Base-by-base conservation (phyloP, 2,329 filamentous ascomycete genomes). In the Lachnellula suecica region DNA sequence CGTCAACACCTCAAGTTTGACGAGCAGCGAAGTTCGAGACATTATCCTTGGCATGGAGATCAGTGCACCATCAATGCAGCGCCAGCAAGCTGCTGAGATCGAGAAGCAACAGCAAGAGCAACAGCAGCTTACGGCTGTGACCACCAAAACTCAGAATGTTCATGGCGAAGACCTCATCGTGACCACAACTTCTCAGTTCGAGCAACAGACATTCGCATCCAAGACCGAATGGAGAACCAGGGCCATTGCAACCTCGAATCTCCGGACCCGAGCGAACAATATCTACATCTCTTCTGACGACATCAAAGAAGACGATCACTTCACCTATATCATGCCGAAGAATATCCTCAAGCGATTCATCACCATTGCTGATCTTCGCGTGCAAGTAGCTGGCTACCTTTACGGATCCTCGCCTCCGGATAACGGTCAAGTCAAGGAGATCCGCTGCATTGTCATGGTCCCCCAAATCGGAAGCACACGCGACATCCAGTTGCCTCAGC, bases 11-110 rank as follows among this genome's bases (percentile, higher is more conserved):
- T 95, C 95, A 15, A 96, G 91, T 70, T 79, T 99, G 72, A 99
- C 94, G 1, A 96, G 85, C 68, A 96, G 89, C 65, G 94, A 99
- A 82, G 94, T 99, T 46, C 87, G 94, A 64, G 94, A 99, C 68
- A 97, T 99, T 65, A 99, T 99, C 64, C 75, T 99, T 58, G 94
- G 94, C 81, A 99, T 99, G 95, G 95, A 99, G 70, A 99, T 99
- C 53, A 96, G 91, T 54, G 95, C 94, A 24, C 94, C 94, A 22
- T 97, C 93, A 1, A 88, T 99, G 85, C 94, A 99, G 75, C 87
- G 95, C 67, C 95, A 99, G 72, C 94, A 97, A 72, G 94, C 94
- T 17, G 93, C 94, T 55, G 94, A 99, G 72, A 96, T 99, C 63
- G 95, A 99, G 77, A 97, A 97, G 79, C 94, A 97, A 72, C 91